Percentiles rank a stretch among this genome's conserved stretches.
phyloP scores from a whole-genome alignment of 163 green algal species.

The Prototheca wickerhamii region DNA sequence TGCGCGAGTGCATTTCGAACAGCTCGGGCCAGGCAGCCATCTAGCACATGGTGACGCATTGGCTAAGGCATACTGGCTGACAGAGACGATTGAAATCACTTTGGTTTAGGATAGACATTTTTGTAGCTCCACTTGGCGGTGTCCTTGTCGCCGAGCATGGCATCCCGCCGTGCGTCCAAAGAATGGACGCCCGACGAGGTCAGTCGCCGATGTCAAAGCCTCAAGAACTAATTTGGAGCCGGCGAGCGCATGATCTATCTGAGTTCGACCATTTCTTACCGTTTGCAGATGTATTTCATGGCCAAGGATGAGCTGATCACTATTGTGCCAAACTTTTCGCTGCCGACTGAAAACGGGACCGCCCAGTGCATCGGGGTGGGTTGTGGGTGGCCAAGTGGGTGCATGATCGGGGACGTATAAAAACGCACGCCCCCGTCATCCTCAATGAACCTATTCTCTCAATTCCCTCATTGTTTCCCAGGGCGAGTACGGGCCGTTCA shows the following conservation, averaged over 20 bases:
- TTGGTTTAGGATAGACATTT: too few relatives aligned
- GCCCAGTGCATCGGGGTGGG: conserved; percentile 58
- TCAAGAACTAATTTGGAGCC: not conserved
- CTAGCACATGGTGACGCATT: too few relatives aligned
- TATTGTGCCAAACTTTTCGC: conserved; percentile 78
- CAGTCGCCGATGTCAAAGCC: not conserved
- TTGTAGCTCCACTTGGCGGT: too few relatives aligned
- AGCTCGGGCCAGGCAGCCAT: too few relatives aligned
- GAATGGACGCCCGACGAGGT: conserved; percentile 6
- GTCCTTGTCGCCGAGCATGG: too few relatives aligned
- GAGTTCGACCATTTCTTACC: not conserved
- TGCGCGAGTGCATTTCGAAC: too few relatives aligned
- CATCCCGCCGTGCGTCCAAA: not conserved
- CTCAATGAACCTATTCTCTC: too few relatives aligned
- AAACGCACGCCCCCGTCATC: too few relatives aligned
- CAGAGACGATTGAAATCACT: too few relatives aligned
- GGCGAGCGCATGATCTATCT: not conserved
- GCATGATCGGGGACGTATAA: too few relatives aligned
- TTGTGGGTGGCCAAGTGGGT: not conserved
- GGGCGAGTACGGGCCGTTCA: conserved; percentile 74
- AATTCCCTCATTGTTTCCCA: conserved; percentile 24
- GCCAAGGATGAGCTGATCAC: conserved; percentile 63
- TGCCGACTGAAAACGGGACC: conserved; percentile 32
- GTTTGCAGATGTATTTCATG: conserved; percentile 48
- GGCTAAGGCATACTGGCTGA: too few relatives aligned